These are phyloP conservation scores for Balakata baccata DNA, from an alignment of 345 rosid genomes.

Conservation along the genomic window DNA sequence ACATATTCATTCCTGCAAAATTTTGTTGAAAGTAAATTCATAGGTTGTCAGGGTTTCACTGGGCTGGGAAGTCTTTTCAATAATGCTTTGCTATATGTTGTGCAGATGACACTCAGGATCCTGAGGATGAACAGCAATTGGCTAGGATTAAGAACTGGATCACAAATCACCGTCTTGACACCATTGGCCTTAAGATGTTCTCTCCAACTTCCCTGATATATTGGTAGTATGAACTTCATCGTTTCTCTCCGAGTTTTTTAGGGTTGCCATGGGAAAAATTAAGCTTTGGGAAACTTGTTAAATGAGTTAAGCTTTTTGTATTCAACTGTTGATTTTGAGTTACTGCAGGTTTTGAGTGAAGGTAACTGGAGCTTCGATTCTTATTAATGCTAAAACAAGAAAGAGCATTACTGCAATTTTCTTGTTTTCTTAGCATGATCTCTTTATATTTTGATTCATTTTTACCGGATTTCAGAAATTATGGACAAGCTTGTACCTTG, in stretches of 20 bases:
- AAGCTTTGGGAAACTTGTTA: background rate
- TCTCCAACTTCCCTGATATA: constrained; percentile 78
- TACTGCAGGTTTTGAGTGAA: constrained; percentile 69
- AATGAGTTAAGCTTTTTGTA: background rate
- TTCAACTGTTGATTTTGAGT: constrained; percentile 1
- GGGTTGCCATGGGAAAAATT: background rate
- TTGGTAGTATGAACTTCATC: constrained; percentile 49
- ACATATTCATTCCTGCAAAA: background rate
- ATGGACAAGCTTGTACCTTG: constrained; percentile 62
- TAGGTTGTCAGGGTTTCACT: background rate
- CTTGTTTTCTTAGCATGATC: constrained; percentile 4
- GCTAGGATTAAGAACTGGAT: constrained; percentile 84
- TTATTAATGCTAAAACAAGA: constrained; percentile 18
- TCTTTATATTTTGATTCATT: constrained; percentile 5
- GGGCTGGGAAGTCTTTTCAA: background rate
- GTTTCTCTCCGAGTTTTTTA: background rate
- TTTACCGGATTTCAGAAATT: constrained; percentile 56
- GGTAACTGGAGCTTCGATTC: constrained; percentile 44
- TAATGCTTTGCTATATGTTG: constrained; percentile 16
- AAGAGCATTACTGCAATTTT: constrained; percentile 10
- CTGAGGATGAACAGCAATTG: constrained; percentile 67
- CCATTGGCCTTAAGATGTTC: constrained; percentile 66
- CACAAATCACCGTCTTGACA: constrained; percentile 42
- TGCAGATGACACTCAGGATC: constrained; percentile 80
- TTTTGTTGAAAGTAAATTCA: background rate